Base-by-base conservation (phyloP, 2,329 filamentous ascomycete species). In the Parastagonospora avenae region DNA sequence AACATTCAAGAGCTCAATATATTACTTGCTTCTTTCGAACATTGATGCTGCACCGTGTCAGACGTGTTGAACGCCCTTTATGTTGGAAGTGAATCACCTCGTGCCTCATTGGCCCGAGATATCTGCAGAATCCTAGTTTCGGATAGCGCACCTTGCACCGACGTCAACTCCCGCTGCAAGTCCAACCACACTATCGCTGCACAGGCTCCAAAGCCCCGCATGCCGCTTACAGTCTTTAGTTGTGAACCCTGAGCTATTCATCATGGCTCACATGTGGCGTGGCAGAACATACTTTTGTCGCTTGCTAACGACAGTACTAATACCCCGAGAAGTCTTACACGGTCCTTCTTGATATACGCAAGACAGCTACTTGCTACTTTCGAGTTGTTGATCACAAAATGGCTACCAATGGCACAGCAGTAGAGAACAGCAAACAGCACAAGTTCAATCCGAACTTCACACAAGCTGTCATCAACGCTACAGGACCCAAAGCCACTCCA, bases 371-470 rank as follows among this genome's bases (percentile, higher is more conserved):
- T 24, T 35, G 16, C 24, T 32, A 4, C 6, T 24, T 4, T 44
- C 33, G 36, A 29, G 24, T 19, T 37, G 46, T 40, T 35, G 30
- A 12, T 24, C 27, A 28, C 46, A 58, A 32, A 2, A 68, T 67
- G 65, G 47, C 57, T 28, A 42, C 58, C 19, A 64, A 65, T 32
- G 55, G 54, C 16, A 46, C 56, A 19, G 48, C 57, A 7, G 57
- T 62, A 27, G 38, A 50, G 8, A 48, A 53, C 37, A 42, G 41
- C 55, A 59, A 62, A 45, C 32, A 52, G 15, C 67, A 70, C 62
- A 76, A 76, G 55, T 91, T 88, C 77, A 89, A 93, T 73, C 89
- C 89, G 59, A 82, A 81, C 74, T 92, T 92, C 77, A 93, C 90
- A 46, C 76, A 85, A 63, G 82, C 86, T 72, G 87, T 91, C 72